Conservation (phyloP, 306 rosid species). For the Inga laurina region DNA sequence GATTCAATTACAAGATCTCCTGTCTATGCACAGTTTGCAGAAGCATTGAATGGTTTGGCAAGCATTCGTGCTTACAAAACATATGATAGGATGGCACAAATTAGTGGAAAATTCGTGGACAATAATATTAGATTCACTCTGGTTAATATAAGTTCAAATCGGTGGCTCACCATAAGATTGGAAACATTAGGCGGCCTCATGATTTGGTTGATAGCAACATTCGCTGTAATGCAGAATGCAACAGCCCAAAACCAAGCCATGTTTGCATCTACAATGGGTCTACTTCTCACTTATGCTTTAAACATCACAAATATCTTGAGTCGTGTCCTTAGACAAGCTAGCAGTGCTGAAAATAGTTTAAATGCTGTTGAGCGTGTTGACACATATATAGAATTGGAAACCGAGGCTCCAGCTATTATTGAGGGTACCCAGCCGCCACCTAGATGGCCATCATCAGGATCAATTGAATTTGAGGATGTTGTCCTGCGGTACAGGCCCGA, state of each 20-base stretch:
- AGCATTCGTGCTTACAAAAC: constrained; percentile 83
- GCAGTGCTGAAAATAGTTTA: constrained; percentile 82
- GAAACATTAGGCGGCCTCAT: constrained; percentile 85
- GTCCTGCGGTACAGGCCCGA: constrained; percentile 84
- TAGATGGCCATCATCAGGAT: constrained; percentile 86
- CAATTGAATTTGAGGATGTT: constrained; percentile 72
- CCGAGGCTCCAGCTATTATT: constrained; percentile 71
- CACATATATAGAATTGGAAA: constrained; percentile 62
- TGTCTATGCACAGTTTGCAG: constrained; percentile 91
- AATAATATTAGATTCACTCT: constrained; percentile 77
- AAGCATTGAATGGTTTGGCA: constrained; percentile 81
- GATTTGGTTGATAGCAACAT: constrained; percentile 86
- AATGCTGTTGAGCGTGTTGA: constrained; percentile 91
- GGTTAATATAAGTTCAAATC: constrained; percentile 59
- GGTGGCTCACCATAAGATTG: constrained; percentile 75
- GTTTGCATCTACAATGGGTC: constrained; percentile 86
- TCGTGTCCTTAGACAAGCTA: constrained; percentile 79
- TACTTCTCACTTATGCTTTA: constrained; percentile 81
- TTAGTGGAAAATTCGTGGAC: constrained; percentile 83
- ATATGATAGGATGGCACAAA: constrained; percentile 71
- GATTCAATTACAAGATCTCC: constrained; percentile 89
- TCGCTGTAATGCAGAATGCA: constrained; percentile 81
- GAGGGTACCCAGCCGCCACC: constrained; percentile 74
- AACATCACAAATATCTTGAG: constrained; percentile 79
- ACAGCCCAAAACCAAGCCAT: constrained; percentile 52